phyloP scores from a whole-genome alignment of 169 alveolate genomes.

The Plasmodium sp. region DNA sequence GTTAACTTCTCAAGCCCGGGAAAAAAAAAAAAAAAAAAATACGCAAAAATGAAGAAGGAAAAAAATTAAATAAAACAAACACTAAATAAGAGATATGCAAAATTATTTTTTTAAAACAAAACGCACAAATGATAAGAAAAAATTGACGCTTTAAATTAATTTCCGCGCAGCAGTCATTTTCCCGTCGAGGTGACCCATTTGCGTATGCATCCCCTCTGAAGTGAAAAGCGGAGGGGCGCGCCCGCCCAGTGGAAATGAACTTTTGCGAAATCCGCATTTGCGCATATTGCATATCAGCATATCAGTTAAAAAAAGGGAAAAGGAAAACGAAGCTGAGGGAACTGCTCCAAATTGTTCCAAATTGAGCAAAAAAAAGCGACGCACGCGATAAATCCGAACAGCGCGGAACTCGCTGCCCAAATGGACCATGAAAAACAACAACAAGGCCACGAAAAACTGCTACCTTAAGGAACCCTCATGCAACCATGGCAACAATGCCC shows the following conservation, averaged over 20 bases:
- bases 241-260: background rate
- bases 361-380: background rate
- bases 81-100: background rate
- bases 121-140: background rate
- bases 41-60: background rate
- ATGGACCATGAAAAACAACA: constrained; percentile 46
- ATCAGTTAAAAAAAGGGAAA: background rate
- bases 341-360: background rate
- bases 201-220: background rate
- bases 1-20: background rate
- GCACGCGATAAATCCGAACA: background rate
- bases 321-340: background rate
- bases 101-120: background rate
- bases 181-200: background rate
- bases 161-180: background rate
- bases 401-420: background rate
- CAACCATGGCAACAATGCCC: constrained; percentile 2
- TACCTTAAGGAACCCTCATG: constrained; percentile 1
- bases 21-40: background rate
- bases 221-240: background rate
- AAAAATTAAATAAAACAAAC: background rate
- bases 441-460: background rate
- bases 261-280: background rate
- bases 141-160: background rate
- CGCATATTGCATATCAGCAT: background rate